A percentile compares a stretch with the other conserved stretches of the same genome.
phyloP scores from a whole-genome alignment of 2,329 filamentous ascomycete species.

The Colletotrichum sp. region DNA sequence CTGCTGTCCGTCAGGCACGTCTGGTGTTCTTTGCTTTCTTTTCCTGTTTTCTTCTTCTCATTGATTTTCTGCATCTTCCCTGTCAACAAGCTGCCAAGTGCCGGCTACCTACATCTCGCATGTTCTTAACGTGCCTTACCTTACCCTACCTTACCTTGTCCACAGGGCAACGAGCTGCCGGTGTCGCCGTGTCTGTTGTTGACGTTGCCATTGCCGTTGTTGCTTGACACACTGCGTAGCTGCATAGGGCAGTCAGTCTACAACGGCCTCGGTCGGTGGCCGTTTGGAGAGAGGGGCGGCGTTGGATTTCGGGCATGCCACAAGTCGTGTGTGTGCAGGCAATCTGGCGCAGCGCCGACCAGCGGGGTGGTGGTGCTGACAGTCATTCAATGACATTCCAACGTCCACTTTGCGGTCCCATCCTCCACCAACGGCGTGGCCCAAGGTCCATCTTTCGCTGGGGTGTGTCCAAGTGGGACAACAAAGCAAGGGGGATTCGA shows the following conservation, averaged over 20 bases:
- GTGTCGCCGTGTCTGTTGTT: background rate
- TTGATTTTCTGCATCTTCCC: background rate
- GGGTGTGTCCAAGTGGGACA: slow-evolving; percentile 12
- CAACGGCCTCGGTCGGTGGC: background rate
- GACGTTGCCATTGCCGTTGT: background rate
- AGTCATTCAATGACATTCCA: slow-evolving; percentile 11
- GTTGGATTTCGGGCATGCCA: background rate
- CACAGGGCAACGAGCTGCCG: background rate
- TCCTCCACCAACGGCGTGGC: background rate
- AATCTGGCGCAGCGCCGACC: background rate
- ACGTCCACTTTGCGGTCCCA: background rate
- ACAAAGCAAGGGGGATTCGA: slow-evolving; percentile 9
- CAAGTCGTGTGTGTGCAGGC: background rate
- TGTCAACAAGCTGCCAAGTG: slow-evolving; percentile 18
- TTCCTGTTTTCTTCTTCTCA: background rate
- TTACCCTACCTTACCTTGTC: background rate
- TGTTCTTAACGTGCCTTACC: background rate
- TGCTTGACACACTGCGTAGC: background rate
- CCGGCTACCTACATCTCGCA: slow-evolving; percentile 10
- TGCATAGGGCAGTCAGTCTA: background rate
- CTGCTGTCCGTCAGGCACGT: background rate
- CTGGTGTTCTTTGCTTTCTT: background rate
- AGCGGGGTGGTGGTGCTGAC: background rate
- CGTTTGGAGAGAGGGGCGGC: background rate
- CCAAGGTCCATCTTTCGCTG: background rate